Evolutionary conservation across 73 alveolate genomes (phyloP), one percentile per base, ranked within the genome.

Genomic region (Uronychia binucleata): DNA sequence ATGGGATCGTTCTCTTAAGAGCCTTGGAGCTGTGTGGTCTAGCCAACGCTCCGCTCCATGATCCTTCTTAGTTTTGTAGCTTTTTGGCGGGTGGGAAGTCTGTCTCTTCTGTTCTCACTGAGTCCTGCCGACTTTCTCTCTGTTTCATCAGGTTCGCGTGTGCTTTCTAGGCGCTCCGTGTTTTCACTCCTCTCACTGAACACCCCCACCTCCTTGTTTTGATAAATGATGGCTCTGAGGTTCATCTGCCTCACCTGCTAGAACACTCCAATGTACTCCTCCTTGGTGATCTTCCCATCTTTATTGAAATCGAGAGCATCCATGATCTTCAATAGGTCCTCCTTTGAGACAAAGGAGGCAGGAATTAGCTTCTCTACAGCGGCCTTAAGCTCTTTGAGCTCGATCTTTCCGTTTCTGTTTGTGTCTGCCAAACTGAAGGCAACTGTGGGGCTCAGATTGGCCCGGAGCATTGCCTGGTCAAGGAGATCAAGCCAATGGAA

Each of bases 381-480:
- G 0, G 75, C 81, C 31, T 58, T 77, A 1, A 85, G 77, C 31
- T 85, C 91, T 28, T 85, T 82, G 32, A 46, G 57, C 31, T 85
- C 30, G 11, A 85, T 81, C 29, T 74, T 84, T 1, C 76, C 57
- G 34, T 77, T 77, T n/a, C 77, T 81, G 77, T 85, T 77, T 28
- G 57, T 28, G 30, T 85, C 91, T 28, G 91, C 91, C 0, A 84
- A 77, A 46, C 67, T 77, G 31, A 85, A 85, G 0, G 91, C 91
- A 1, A 85, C 91, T 26, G 80, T 59, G 1, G 91, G 91, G 30
- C 86, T 77, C n/a, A 85, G 31, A n/a, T 74, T 31, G n/a, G 76
- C 85, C 46, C 91, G 75, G 0, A 85, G 86, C 85, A 85, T 35
- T 0, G 86, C 91, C 35, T 57, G 78, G 46, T 85, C 91, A 28